phyloP scores from a whole-genome alignment of 2,329 filamentous ascomycete genomes.

The Botrytis fragariae region DNA sequence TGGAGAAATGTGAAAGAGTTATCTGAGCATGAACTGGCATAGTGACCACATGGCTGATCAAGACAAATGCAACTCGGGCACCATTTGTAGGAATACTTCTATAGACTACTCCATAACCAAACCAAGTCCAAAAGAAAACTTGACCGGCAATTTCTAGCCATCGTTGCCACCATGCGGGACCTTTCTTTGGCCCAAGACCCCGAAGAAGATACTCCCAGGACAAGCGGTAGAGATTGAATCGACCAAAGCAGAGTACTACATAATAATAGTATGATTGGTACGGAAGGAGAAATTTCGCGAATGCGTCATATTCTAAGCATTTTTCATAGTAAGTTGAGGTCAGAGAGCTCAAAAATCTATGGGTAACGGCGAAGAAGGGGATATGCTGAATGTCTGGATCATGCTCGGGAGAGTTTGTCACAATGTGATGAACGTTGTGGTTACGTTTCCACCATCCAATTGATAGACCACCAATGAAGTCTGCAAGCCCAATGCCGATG shows the following conservation, averaged over 20 bases:
- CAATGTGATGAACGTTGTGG: constrained; percentile 95
- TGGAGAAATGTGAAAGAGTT: constrained; percentile 87
- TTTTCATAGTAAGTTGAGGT: constrained; percentile 81
- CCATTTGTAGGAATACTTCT: constrained; percentile 65
- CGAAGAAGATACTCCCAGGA: constrained; percentile 75
- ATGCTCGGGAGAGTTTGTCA: constrained; percentile 93
- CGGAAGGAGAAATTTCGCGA: constrained; percentile 68
- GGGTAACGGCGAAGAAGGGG: constrained; percentile 83
- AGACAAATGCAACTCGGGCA: constrained; percentile 69
- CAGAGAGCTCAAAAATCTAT: constrained; percentile 71
- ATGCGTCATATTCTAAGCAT: constrained; percentile 72
- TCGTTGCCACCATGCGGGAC: constrained; percentile 78
- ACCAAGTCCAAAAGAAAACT: constrained; percentile 82
- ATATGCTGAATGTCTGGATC: constrained; percentile 93
- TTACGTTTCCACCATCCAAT: constrained; percentile 96
- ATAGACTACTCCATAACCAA: constrained; percentile 79
- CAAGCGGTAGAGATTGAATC: constrained; percentile 82
- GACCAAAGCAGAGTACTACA: constrained; percentile 72
- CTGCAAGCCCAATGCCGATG: constrained; percentile 86
- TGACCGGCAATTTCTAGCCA: constrained; percentile 77
- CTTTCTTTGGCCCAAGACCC: constrained; percentile 68
- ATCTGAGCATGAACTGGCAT: constrained; percentile 86
- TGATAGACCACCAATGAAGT: constrained; percentile 85
- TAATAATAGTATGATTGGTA: constrained; percentile 84
- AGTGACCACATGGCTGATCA: constrained; percentile 77